phyloP scores from a whole-genome alignment of 257 asterid genomes.

The Solanum bukasovii region DNA sequence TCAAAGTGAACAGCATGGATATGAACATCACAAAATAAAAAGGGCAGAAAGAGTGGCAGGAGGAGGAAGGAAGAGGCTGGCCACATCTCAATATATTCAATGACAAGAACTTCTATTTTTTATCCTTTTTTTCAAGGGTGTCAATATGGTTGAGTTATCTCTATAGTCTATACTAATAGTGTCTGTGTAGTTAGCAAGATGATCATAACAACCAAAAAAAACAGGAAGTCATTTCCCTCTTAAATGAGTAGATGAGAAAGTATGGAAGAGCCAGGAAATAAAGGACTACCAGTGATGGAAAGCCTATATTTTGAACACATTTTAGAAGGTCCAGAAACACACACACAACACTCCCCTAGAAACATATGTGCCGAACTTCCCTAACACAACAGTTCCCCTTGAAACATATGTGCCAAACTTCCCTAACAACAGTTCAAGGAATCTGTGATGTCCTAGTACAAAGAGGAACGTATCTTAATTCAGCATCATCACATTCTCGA shows the following conservation, averaged over 20 bases:
- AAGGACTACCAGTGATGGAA: neutral
- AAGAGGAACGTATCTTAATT: neutral
- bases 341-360: neutral
- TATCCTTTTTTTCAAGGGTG: neutral
- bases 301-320: neutral
- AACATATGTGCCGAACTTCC: neutral
- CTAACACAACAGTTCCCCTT: neutral
- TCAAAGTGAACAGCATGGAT: conserved; percentile 7
- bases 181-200: neutral
- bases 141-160: neutral
- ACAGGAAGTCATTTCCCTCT: neutral
- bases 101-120: neutral
- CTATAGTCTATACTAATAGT: neutral
- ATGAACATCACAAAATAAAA: neutral
- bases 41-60: neutral
- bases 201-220: neutral
- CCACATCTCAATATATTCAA: neutral
- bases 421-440: neutral
- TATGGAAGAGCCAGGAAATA: neutral
- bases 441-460: neutral
- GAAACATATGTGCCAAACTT: neutral
- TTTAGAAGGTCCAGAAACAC: neutral
- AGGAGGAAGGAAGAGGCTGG: neutral
- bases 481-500: neutral
- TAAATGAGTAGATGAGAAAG: neutral